A percentile compares a stretch with the other conserved stretches of the same genome.
phyloP scores from a whole-genome alignment of 495 filamentous ascomycete species.

The Polyplosphaeria fusca region DNA sequence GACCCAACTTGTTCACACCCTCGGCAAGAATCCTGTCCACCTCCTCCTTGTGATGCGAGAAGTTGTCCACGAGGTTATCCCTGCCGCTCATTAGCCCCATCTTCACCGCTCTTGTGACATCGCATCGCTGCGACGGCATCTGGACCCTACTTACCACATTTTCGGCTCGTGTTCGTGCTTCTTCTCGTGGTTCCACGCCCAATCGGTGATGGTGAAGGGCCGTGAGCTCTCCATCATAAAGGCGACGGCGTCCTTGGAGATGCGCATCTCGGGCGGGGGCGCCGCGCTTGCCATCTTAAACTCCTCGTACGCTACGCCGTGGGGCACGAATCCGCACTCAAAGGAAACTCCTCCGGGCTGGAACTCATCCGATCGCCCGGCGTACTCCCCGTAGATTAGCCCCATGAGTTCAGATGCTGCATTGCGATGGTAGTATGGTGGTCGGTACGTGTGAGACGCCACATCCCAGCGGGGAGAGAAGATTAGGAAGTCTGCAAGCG shows the following conservation, averaged over 20 bases:
- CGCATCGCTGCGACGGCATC: too few relatives aligned
- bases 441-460: constrained; percentile 47
- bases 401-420: constrained; percentile 52
- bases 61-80: constrained; percentile 53
- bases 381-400: constrained; percentile 53
- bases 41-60: constrained; percentile 45
- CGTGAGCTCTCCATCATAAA: constrained; percentile 61
- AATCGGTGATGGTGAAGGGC: constrained; percentile 53
- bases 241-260: constrained; percentile 50
- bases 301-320: constrained; percentile 61
- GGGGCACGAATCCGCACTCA: constrained; percentile 57
- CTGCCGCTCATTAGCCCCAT: constrained; percentile 11
- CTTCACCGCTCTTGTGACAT: too few relatives aligned
- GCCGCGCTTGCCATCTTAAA: constrained; percentile 57
- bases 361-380: constrained; percentile 58
- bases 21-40: constrained; percentile 45
- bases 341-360: constrained; percentile 56
- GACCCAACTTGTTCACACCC: constrained; percentile 14
- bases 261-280: constrained; percentile 47
- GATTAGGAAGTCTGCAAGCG: constrained; percentile 51
- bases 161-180: constrained; percentile 56
- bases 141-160: constrained; percentile 49
- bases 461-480: constrained; percentile 53
- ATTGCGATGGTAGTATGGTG: constrained; percentile 54
- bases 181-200: constrained; percentile 52